These are phyloP conservation scores for Diaporthe amygdali DNA, from an alignment of 2,329 filamentous ascomycete genomes.

Conservation along the genomic window DNA sequence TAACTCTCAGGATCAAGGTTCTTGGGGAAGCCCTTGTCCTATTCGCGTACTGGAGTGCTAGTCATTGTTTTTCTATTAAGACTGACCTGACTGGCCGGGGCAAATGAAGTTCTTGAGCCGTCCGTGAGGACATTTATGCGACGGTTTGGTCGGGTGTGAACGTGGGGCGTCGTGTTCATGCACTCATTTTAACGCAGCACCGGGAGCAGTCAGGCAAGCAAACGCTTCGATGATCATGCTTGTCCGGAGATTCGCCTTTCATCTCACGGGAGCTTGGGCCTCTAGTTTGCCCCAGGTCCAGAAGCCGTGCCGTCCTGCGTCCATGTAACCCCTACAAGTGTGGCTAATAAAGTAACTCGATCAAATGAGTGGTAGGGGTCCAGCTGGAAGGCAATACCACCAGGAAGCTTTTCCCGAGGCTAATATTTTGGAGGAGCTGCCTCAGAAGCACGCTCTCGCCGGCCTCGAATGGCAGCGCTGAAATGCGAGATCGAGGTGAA, in stretches of 20 bases:
- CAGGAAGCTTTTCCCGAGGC: conserved; percentile 4
- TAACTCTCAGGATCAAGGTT: conserved; percentile 11
- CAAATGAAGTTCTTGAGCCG: conserved; percentile 8
- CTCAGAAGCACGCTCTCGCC: neutral
- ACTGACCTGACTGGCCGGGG: conserved; percentile 11
- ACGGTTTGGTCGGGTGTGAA: conserved; percentile 5
- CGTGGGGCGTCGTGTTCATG: conserved; percentile 20
- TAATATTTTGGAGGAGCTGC: neutral
- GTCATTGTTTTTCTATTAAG: conserved; percentile 12
- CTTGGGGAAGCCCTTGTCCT: conserved; percentile 6
- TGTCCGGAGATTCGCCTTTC: conserved; percentile 7
- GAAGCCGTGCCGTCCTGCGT: neutral
- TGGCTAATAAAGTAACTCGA: conserved; percentile 5
- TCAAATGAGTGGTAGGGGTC: conserved; percentile 6
- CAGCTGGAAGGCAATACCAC: neutral
- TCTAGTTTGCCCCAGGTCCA: neutral
- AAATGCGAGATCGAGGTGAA: neutral
- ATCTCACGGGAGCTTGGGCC: conserved; percentile 16
- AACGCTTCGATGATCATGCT: conserved; percentile 9
- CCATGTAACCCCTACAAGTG: neutral
- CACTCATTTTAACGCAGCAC: conserved; percentile 6
- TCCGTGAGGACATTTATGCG: conserved; percentile 10
- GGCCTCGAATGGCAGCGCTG: neutral
- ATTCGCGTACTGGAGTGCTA: neutral
- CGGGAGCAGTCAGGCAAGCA: neutral